phyloP scores from a whole-genome alignment of 495 filamentous ascomycete species.

The Aspergillus homomorphus region DNA sequence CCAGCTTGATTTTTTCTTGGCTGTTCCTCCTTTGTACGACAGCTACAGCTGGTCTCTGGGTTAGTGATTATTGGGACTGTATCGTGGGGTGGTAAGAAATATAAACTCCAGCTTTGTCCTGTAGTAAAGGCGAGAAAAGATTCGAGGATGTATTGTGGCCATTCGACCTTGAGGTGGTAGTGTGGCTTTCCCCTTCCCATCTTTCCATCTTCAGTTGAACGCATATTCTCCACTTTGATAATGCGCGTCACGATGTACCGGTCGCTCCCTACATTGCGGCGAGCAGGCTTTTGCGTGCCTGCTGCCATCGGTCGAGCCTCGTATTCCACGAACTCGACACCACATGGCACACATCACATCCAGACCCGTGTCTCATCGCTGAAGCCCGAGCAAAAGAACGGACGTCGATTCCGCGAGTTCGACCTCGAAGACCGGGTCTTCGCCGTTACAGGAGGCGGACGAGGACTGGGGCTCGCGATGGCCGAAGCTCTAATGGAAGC shows the following conservation, averaged over 20 bases:
- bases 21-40: constrained; percentile 21
- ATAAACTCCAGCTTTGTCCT: constrained; percentile 17
- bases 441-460: constrained; percentile 60
- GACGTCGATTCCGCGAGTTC: constrained; percentile 46
- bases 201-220: constrained; percentile 1
- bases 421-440: constrained; percentile 57
- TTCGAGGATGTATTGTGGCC: constrained; percentile 3
- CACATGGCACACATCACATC: constrained; percentile 31
- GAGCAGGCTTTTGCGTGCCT: constrained; percentile 13
- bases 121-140: not conserved
- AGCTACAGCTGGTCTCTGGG: constrained; percentile 6
- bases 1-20: constrained; percentile 19
- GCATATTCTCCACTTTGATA: constrained; percentile 5
- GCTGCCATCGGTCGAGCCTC: constrained; percentile 6
- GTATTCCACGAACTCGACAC: constrained; percentile 13
- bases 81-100: constrained; percentile 2
- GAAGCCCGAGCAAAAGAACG: constrained; percentile 19
- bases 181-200: not conserved
- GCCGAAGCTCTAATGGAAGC: constrained; percentile 69
- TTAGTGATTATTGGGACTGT: not conserved
- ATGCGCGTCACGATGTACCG: constrained; percentile 21
- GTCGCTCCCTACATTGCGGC: constrained; percentile 8
- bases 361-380: constrained; percentile 31
- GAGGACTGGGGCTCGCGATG: constrained; percentile 62
- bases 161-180: constrained; percentile 3